Evolutionary conservation across 2,329 filamentous ascomycete species (phyloP), one percentile per base, ranked within the genome.

Genomic region (Ceratocystis diversiconidia): DNA sequence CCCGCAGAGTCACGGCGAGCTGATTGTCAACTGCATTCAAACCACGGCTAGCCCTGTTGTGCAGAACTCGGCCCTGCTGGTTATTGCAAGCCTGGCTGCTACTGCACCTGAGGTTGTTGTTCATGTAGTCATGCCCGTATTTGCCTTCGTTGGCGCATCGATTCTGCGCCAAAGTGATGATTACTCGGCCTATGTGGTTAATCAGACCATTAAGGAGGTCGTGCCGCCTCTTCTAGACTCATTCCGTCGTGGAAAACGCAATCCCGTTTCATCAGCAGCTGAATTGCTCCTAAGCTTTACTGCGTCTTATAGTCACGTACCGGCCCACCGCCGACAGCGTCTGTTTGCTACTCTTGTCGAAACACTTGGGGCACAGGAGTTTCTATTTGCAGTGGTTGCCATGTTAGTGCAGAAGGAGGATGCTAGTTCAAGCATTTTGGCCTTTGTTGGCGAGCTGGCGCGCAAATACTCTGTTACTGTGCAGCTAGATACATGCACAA

Each of bases 51-150:
- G 89, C 73, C 91, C 92, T 0, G 90, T 96, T 69, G 91, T 99
- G 5, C 95, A 97, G 73, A 96, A 95, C 72, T 86, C 88, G 5
- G 92, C 94, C 3, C 80, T 99, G 15, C 82, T 97, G 7, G 79
- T 99, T 30, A 89, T 97, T 66, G 91, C 92, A 28, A 88, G 86
- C 66, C 80, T 99, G 50, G 92, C 94, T 25, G 87, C 87, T 48
- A 89, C 92, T 70, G 90, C 90, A 0, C 94, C 95, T 0, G 92
- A 96, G 73, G 79, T 95, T 61, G 90, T 99, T 2, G 80, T 99
- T 66, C 92, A 99, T 76, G 96, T 91, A 70, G 90, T 99, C 64
- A 99, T 99, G 94, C 94, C 94, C 12, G 92, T 99, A 63, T 99
- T 99, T 76, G 97, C 94, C 0, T 96, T 97, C 73, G 96, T 97